Conservation (phyloP, 176 grass and related monocot species). For the Cenchrus fungigraminus region DNA sequence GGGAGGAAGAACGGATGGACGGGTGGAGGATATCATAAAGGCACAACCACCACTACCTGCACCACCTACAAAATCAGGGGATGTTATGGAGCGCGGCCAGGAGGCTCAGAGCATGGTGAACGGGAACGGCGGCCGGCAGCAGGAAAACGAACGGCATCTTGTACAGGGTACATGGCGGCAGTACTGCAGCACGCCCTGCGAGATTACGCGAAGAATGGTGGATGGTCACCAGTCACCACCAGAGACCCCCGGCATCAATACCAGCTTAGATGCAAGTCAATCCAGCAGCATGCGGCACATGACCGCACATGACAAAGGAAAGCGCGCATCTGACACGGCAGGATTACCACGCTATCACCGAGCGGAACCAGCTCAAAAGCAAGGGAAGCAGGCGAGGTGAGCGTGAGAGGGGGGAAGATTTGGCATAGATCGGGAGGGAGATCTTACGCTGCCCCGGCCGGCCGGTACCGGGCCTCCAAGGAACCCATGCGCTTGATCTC, state of each 20-base stretch:
- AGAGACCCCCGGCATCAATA: neutral
- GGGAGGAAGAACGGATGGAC: slow-evolving; percentile 14
- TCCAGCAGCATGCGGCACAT: slow-evolving; percentile 44
- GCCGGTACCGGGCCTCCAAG: slow-evolving; percentile 68
- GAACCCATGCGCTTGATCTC: slow-evolving; percentile 46
- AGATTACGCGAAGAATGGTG: neutral
- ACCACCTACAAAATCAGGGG: slow-evolving; percentile 46
- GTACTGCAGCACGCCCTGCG: neutral
- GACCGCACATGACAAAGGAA: slow-evolving; percentile 46
- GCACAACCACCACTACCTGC: slow-evolving; percentile 32
- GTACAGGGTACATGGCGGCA: slow-evolving; percentile 31
- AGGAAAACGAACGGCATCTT: slow-evolving; percentile 39
- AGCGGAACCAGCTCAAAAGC: slow-evolving; percentile 39
- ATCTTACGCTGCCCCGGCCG: slow-evolving; percentile 61
- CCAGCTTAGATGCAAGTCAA: slow-evolving; percentile 29
- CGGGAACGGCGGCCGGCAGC: slow-evolving; percentile 18
- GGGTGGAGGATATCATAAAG: slow-evolving; percentile 42
- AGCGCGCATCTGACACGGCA: slow-evolving; percentile 26
- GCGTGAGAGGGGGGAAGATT: neutral
- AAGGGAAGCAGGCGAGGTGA: neutral
- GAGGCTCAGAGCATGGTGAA: slow-evolving; percentile 19
- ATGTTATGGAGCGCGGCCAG: slow-evolving; percentile 33
- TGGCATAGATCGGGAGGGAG: slow-evolving; percentile 8
- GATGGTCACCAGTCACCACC: neutral
- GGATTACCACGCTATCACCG: slow-evolving; percentile 46